phyloP scores from a whole-genome alignment of 208 protist species.

The Angomonas ambiguus region DNA sequence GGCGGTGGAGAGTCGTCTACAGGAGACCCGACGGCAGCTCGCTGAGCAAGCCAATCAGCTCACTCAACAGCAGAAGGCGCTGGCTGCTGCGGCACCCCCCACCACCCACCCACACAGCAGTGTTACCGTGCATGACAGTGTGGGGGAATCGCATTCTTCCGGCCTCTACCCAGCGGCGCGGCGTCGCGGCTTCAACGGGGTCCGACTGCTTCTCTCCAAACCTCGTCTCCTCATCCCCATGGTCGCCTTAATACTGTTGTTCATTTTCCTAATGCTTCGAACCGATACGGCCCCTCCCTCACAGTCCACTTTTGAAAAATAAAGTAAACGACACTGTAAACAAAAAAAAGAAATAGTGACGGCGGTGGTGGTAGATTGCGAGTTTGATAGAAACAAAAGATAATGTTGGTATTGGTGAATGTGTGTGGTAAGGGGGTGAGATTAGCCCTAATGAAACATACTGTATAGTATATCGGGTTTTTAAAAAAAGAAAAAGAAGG shows the following conservation, averaged over 20 bases:
- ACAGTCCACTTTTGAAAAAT: too few species aligned
- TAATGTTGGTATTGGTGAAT: too few species aligned
- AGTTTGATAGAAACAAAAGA: too few species aligned
- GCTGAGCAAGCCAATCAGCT: constrained; percentile 55
- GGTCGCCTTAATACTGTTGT: not conserved
- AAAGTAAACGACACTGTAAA: not conserved
- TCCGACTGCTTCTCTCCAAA: not conserved
- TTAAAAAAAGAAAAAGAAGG: too few species aligned
- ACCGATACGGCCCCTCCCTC: not conserved
- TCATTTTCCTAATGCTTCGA: not conserved
- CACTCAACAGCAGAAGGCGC: constrained; percentile 22
- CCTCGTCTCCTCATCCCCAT: not conserved
- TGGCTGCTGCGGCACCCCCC: too few species aligned
- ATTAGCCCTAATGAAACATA: too few species aligned
- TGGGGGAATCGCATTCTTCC: not conserved
- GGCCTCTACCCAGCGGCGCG: not conserved
- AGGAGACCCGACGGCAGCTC: constrained; percentile 57
- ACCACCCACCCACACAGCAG: not conserved
- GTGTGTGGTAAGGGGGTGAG: too few species aligned
- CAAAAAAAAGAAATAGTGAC: not conserved
- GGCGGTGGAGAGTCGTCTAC: constrained; percentile 41
- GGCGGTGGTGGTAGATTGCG: too few species aligned
- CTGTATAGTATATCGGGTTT: too few species aligned
- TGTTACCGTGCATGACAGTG: not conserved
- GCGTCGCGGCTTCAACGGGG: constrained; percentile 1